Conservation (phyloP, 2,329 filamentous ascomycete species). For the Grosmannia huntii region DNA sequence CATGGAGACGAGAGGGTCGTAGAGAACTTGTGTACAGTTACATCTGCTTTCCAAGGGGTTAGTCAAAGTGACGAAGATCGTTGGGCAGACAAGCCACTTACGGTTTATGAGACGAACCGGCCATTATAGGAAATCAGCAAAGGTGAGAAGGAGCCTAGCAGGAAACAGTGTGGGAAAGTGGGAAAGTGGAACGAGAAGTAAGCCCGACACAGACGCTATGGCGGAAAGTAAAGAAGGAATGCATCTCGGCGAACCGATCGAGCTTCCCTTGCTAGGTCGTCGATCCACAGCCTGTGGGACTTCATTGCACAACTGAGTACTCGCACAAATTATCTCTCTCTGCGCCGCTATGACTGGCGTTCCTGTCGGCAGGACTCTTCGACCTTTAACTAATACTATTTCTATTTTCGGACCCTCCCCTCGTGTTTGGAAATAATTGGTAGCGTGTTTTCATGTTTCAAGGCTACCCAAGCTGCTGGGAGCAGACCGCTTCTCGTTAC, state of each 20-base stretch:
- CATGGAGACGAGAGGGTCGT: background rate
- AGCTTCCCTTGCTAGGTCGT: background rate
- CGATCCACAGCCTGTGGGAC: background rate
- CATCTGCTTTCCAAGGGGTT: background rate
- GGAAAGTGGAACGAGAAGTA: background rate
- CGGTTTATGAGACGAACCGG: background rate
- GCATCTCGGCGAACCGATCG: background rate
- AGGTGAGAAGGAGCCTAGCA: background rate
- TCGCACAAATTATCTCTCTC: background rate
- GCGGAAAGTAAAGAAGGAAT: background rate
- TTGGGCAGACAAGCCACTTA: background rate
- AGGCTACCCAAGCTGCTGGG: background rate
- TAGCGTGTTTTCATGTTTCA: too few relatives aligned
- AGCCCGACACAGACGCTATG: background rate
- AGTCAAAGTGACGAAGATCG: background rate
- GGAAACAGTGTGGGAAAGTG: background rate
- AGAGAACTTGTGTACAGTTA: background rate
- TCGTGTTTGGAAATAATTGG: too few relatives aligned
- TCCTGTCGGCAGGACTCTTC: too few relatives aligned
- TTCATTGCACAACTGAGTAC: background rate
- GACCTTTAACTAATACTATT: too few relatives aligned
- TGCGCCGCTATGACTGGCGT: too few relatives aligned
- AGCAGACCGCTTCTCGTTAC: background rate
- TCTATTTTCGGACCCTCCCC: too few relatives aligned
- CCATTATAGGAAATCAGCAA: background rate